Conservation (phyloP, 768 basidiomycete species). For the Albatrellus ellisii region DNA sequence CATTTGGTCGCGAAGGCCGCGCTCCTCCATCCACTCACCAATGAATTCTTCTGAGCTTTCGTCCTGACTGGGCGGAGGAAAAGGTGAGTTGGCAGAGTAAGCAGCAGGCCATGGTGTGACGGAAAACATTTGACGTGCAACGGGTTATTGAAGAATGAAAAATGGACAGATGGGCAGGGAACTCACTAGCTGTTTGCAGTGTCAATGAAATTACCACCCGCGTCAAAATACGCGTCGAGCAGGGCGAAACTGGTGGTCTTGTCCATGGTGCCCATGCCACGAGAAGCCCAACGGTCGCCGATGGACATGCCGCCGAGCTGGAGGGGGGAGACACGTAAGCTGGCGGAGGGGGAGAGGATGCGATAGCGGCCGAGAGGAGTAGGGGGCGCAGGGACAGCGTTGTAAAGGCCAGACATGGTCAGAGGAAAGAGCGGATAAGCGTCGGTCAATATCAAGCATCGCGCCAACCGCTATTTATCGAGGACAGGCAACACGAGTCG, state of each 20-base stretch:
- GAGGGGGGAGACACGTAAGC: constrained; percentile 17
- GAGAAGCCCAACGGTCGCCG: constrained; percentile 9
- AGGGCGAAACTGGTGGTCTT: constrained; percentile 24
- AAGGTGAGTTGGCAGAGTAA: no score
- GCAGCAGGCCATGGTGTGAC: no score
- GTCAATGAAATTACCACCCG: constrained; percentile 8
- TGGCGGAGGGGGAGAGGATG: constrained; percentile 10
- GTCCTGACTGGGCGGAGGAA: constrained; percentile 14
- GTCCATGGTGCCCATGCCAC: constrained; percentile 24
- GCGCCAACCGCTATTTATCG: no score
- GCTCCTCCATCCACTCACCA: constrained; percentile 26
- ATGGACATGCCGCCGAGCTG: constrained; percentile 16
- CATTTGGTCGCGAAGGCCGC: constrained; percentile 23
- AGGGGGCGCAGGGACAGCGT: neutral
- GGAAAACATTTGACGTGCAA: no score
- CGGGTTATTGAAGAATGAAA: constrained; percentile 25
- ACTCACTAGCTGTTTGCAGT: neutral
- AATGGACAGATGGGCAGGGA: constrained; percentile 13
- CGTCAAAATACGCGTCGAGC: constrained; percentile 23
- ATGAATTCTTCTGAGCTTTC: constrained; percentile 20
- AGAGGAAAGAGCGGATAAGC: no score
- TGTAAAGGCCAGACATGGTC: no score
- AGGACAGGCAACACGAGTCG: no score
- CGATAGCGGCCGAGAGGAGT: constrained; percentile 10
- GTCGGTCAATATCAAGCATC: no score